Evolutionary conservation across 805 yeast genomes (phyloP), one percentile per base, ranked within the genome.

Genomic region (Ascoidea tarda): DNA sequence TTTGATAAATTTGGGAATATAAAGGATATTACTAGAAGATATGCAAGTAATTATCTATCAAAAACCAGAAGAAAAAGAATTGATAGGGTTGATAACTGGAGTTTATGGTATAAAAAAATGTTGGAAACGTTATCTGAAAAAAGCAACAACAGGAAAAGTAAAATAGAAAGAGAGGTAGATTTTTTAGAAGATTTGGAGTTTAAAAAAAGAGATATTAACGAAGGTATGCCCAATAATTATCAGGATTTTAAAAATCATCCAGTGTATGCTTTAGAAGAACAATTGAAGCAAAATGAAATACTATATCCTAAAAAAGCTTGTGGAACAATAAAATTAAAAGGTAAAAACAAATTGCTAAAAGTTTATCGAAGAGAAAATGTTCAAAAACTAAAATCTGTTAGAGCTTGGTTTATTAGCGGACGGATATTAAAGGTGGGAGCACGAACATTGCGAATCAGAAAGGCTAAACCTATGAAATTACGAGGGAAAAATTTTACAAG

Each of bases 231-330:
- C 0, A 81, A 81, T 52, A 85, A 79, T 59, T 69, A 88, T 32
- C 83, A 81, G 51, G 97, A 89, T 58, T 87, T 90, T 63, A 82
- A 81, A 51, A 82, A 82, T 50, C 99, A 93, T 65, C 99, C 99
- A 0, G 66, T 81, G 12, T 93, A 83, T 65, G 93, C 84, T 0
- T 64, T 93, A 12, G 95, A 87, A 63, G 73, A 79, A 3, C 95
- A 89, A 57, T 63, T 93, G 42, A 75, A 76, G 50, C 75, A 77
- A 51, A 84, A 82, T 62, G 96, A 93, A 62, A 73, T 89, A 5
- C 64, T 91, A 5, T 73, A 74, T 51, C 87, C 90, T 0, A 77
- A 73, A 59, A 81, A 75, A 46, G 77, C 80, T 28, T 83, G 95
- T 60, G 99, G 98, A 0, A 80, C 81, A 33, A 72, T 87, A 33